phyloP scores from a whole-genome alignment of 2,329 filamentous ascomycete genomes.

The Phoma herbarum region DNA sequence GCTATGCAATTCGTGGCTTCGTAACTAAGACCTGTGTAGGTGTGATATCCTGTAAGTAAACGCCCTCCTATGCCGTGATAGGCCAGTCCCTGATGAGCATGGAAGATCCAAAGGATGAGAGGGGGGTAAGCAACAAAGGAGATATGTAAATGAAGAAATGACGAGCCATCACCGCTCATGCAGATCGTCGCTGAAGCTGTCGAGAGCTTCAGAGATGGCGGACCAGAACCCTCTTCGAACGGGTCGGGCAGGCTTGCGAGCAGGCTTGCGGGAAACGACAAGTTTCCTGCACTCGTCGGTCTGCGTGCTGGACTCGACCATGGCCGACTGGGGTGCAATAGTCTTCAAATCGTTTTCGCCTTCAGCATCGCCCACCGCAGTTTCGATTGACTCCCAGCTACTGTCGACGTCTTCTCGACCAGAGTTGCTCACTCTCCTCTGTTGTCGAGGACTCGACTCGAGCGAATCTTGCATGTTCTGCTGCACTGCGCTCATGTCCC shows the following conservation, averaged over 20 bases:
- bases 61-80: constrained; percentile 1
- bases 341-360: background rate
- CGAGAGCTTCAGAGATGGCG: constrained; percentile 33
- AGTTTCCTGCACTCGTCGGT: constrained; percentile 11
- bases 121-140: background rate
- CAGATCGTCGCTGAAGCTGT: constrained; percentile 27
- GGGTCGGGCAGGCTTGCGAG: constrained; percentile 18
- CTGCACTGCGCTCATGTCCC: constrained; percentile 31
- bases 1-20: constrained; percentile 22
- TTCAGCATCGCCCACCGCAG: constrained; percentile 9
- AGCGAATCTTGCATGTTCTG: constrained; percentile 26
- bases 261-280: constrained; percentile 26
- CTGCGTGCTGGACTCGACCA: constrained; percentile 17
- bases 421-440: constrained; percentile 8
- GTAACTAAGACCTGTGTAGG: constrained; percentile 9
- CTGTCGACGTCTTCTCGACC: constrained; percentile 2
- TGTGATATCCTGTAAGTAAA: constrained; percentile 10
- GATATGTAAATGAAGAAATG: background rate
- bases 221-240: constrained; percentile 31
- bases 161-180: constrained; percentile 12
- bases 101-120: background rate
- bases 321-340: constrained; percentile 11
- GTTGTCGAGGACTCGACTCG: background rate
- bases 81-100: background rate
- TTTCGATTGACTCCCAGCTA: constrained; percentile 18